Evolutionary conservation across 208 protist species (phyloP).

Genomic region (Trypanosoma brucei): DNA sequence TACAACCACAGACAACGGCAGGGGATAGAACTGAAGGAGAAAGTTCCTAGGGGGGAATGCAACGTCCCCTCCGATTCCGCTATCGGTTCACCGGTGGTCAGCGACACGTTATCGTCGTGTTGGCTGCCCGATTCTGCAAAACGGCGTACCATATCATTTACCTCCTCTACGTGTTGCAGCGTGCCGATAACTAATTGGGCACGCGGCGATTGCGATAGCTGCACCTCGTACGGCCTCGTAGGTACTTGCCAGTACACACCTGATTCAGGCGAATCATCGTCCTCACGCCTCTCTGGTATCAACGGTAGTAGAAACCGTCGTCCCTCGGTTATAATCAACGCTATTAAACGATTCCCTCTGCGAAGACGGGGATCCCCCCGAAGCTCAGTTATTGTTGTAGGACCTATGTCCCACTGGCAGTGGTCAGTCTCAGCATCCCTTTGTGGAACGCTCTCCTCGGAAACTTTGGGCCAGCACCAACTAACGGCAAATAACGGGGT

Average conservation of each 20-base stretch:
- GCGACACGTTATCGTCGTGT: too few species aligned
- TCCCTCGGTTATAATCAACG: conserved; percentile 39
- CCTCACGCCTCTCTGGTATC: conserved; percentile 11
- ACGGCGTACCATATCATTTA: conserved; percentile 10
- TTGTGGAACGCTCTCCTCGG: not conserved
- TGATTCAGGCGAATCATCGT: not conserved
- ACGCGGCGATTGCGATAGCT: conserved; percentile 19
- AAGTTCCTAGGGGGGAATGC: conserved; percentile 14
- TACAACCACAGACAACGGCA: conserved; percentile 58
- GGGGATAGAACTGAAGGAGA: conserved; percentile 51
- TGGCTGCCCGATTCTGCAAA: not conserved
- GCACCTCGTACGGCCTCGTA: not conserved
- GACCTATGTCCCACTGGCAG: not conserved
- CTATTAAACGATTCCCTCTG: conserved; percentile 23
- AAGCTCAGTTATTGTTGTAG: conserved; percentile 18
- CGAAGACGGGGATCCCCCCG: conserved; percentile 21
- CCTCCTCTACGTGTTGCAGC: conserved; percentile 26
- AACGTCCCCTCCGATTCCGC: not conserved
- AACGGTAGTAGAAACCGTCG: conserved; percentile 28
- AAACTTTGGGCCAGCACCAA: conserved; percentile 48
- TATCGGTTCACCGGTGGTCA: too few species aligned
- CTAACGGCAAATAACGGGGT: conserved; percentile 40
- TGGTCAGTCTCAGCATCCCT: not conserved
- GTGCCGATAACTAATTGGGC: conserved; percentile 59
- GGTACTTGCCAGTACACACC: conserved; percentile 25